Evolutionary conservation across 345 rosid genomes (phyloP).

Genomic region (Rhodomyrtus tomentosa): DNA sequence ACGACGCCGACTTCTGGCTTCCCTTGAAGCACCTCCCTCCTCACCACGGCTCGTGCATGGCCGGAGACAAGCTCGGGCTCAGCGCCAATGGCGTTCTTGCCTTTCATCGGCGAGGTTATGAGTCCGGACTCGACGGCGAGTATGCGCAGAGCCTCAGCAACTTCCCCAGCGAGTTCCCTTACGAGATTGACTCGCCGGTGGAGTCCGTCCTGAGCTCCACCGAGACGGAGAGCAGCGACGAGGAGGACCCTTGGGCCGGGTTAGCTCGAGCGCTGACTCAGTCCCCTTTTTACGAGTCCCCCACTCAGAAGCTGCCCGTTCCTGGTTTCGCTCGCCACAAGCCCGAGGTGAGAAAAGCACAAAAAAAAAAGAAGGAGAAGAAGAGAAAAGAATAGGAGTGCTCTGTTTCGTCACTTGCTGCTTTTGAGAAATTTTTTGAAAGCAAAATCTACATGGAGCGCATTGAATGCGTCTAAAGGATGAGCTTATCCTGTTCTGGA

Average conservation of each 20-base stretch:
- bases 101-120: not conserved
- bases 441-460: not conserved
- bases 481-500: not conserved
- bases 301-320: conserved; percentile 20
- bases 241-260: conserved; percentile 51
- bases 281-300: conserved; percentile 14
- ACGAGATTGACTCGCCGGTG: conserved; percentile 46
- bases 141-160: not conserved
- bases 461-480: not conserved
- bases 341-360: conserved; percentile 16
- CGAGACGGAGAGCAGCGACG: conserved; percentile 60
- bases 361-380: too few species aligned
- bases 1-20: conserved; percentile 25
- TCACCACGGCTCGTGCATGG: conserved; percentile 12
- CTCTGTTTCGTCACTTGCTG: not conserved
- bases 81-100: not conserved
- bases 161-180: conserved; percentile 58
- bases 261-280: conserved; percentile 53
- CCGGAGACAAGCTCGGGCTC: conserved; percentile 1
- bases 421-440: not conserved
- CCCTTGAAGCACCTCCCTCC: conserved; percentile 9
- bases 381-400: not conserved
- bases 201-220: conserved; percentile 38
- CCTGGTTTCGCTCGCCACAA: conserved; percentile 11
- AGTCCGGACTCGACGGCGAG: conserved; percentile 2